phyloP scores from a whole-genome alignment of 192 early-diverging fungal genomes.

The Chytriomyces sp. region DNA sequence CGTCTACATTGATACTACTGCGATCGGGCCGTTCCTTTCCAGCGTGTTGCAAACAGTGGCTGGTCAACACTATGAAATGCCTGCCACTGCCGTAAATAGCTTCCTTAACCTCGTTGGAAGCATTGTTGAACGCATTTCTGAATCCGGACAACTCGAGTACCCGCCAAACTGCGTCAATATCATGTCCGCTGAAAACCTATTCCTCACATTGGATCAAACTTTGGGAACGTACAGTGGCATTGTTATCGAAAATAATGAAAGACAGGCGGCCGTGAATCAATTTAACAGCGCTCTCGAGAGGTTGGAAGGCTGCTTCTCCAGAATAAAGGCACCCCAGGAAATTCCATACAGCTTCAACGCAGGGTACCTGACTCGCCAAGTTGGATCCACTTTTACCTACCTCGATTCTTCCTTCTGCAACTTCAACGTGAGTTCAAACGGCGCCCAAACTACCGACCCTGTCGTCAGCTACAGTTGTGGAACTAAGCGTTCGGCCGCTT shows the following conservation, averaged over 20 bases:
- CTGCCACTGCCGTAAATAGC: not conserved
- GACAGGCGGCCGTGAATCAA: not conserved
- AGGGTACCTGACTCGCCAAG: constrained; percentile 12
- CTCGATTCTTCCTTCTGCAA: constrained; percentile 10
- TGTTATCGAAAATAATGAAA: not conserved
- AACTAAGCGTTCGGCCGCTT: not conserved
- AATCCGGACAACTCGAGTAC: not conserved
- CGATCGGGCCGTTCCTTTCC: constrained; percentile 26
- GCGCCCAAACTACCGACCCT: not conserved
- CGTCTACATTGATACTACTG: constrained; percentile 16
- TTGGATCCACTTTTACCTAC: constrained; percentile 18
- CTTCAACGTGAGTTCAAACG: constrained; percentile 4
- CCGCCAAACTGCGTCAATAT: constrained; percentile 19
- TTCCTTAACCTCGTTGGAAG: not conserved
- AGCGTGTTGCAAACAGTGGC: constrained; percentile 8
- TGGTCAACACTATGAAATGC: constrained; percentile 8
- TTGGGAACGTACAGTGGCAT: constrained; percentile 4
- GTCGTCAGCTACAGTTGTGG: constrained; percentile 27
- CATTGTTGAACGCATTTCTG: constrained; percentile 1
- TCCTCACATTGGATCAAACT: constrained; percentile 22
- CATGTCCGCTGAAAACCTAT: not conserved
- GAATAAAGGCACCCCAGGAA: constrained; percentile 25
- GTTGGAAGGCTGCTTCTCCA: constrained; percentile 13
- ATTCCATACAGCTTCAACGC: constrained; percentile 22
- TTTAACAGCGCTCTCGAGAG: not conserved